Conservation (phyloP, 108 stramenopile genomes). For the Nannochloropsis oceanica region DNA sequence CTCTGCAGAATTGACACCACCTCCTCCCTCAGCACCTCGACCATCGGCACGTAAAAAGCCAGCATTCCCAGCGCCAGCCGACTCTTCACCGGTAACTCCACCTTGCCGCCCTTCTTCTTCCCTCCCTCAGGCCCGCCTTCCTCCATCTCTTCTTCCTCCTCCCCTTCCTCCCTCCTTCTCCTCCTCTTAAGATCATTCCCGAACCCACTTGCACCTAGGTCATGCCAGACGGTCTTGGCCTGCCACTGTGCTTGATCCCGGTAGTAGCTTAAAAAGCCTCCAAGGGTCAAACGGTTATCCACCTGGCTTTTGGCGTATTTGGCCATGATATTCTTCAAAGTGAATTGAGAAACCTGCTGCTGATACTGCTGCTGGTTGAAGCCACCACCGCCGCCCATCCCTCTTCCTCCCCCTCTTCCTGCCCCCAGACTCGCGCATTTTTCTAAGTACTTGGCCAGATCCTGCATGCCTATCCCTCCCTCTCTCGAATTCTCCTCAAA, state of each 20-base stretch:
- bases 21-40: background rate
- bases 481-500: slow-evolving; percentile 19
- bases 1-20: background rate
- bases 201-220: background rate
- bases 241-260: slow-evolving; percentile 44
- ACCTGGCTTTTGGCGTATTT: slow-evolving; percentile 43
- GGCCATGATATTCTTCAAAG: slow-evolving; percentile 57
- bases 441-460: background rate
- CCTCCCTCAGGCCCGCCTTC: background rate
- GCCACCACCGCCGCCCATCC: slow-evolving; percentile 49
- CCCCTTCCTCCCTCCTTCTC: background rate
- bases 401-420: slow-evolving; percentile 36
- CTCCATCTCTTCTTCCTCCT: background rate
- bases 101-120: background rate
- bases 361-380: slow-evolving; percentile 50
- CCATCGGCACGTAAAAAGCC: background rate
- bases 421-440: background rate
- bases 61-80: background rate
- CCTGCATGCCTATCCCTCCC: slow-evolving; percentile 26
- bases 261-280: slow-evolving; percentile 78
- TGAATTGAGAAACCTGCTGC: slow-evolving; percentile 43
- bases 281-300: slow-evolving; percentile 43
- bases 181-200: background rate
- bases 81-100: background rate
- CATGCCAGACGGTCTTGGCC: slow-evolving; percentile 7